These are phyloP conservation scores for Aotearoamyces nothofagi DNA, from an alignment of 2,329 filamentous ascomycete genomes.

Conservation along the genomic window DNA sequence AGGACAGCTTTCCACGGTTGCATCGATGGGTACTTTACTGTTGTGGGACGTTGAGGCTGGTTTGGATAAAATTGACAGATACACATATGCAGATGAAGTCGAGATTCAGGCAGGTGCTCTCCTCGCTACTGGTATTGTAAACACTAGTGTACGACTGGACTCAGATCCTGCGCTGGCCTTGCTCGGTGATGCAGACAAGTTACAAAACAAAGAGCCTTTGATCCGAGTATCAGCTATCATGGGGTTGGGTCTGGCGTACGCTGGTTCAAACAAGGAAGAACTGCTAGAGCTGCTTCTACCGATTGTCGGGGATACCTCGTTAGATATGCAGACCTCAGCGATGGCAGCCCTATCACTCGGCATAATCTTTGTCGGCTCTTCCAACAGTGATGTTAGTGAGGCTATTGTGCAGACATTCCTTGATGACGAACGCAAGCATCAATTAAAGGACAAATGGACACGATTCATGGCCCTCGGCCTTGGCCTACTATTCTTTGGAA, in stretches of 20 bases:
- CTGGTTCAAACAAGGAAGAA: constrained; percentile 83
- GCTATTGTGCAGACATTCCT: constrained; percentile 85
- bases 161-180: constrained; percentile 83
- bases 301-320: constrained; percentile 67
- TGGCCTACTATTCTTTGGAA: constrained; percentile 86
- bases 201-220: constrained; percentile 62
- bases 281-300: constrained; percentile 75
- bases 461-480: constrained; percentile 90
- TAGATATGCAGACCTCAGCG: constrained; percentile 90
- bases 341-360: constrained; percentile 90
- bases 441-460: constrained; percentile 96
- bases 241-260: constrained; percentile 89
- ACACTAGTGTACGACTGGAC: constrained; percentile 78
- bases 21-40: constrained; percentile 80
- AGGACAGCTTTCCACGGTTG: constrained; percentile 92
- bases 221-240: constrained; percentile 81
- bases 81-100: constrained; percentile 70
- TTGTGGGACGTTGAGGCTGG: constrained; percentile 91
- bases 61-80: constrained; percentile 87
- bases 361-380: constrained; percentile 84
- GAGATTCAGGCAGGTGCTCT: constrained; percentile 84
- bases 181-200: constrained; percentile 63
- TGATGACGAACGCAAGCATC: constrained; percentile 80
- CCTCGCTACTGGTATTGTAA: constrained; percentile 90
- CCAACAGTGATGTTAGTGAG: constrained; percentile 79